phyloP scores from a whole-genome alignment of 2,329 filamentous ascomycete species.

The Xylariaceae sp. region DNA sequence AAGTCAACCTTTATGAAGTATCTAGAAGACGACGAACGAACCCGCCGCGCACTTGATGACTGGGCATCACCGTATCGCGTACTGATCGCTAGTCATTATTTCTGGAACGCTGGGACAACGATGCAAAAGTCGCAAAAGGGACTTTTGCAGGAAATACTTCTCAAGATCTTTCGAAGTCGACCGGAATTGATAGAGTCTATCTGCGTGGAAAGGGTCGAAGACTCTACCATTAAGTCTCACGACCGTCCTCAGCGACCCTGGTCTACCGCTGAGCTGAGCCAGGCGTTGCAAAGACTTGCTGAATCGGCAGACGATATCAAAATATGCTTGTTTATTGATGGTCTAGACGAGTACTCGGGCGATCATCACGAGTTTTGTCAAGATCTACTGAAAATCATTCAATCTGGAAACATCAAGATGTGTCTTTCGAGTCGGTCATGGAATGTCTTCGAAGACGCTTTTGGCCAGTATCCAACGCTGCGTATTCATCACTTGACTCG shows the following conservation, averaged over 20 bases:
- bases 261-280: constrained; percentile 6
- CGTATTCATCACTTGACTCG: constrained; percentile 22
- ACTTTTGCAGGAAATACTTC: constrained; percentile 24
- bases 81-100: constrained; percentile 31
- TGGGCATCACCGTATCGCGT: constrained; percentile 27
- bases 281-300: constrained; percentile 1
- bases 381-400: constrained; percentile 7
- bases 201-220: constrained; percentile 10
- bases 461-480: constrained; percentile 13
- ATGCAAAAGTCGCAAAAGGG: constrained; percentile 33
- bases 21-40: constrained; percentile 14
- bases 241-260: constrained; percentile 8
- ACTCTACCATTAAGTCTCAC: constrained; percentile 10
- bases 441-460: constrained; percentile 25
- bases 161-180: constrained; percentile 15
- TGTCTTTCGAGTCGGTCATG: constrained; percentile 29
- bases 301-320: constrained; percentile 4
- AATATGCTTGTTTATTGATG: constrained; percentile 34
- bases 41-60: constrained; percentile 14
- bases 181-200: constrained; percentile 9
- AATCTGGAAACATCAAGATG: constrained; percentile 27
- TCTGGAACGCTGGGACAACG: constrained; percentile 31
- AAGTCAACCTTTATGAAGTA: constrained; percentile 24
- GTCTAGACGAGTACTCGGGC: constrained; percentile 30
- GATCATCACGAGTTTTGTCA: constrained; percentile 22